Percentiles rank a stretch among this genome's conserved stretches.
These are phyloP conservation scores for Jamesozyma piceae DNA, from an alignment of 805 yeast genomes.

Conservation along the genomic window DNA sequence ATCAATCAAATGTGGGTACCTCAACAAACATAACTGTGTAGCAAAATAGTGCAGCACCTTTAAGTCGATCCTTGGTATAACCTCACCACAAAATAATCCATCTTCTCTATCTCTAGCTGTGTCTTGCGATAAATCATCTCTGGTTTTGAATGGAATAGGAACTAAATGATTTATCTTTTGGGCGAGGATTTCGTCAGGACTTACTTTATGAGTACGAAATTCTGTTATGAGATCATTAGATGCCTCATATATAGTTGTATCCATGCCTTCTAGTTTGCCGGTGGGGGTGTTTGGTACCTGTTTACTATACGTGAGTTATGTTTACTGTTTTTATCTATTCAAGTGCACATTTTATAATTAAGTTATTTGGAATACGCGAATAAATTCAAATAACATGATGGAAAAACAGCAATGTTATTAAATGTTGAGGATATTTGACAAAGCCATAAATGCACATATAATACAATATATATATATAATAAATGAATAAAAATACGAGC, in stretches of 20 bases:
- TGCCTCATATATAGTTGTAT: constrained; percentile 25
- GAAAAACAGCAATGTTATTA: too few relatives aligned
- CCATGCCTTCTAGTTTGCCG: too few relatives aligned
- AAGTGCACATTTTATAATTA: too few relatives aligned
- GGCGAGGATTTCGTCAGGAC: constrained; percentile 28
- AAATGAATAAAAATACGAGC: too few relatives aligned
- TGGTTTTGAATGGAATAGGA: constrained; percentile 26
- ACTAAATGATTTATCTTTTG: constrained; percentile 20
- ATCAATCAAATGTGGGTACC: constrained; percentile 22
- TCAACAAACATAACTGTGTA: constrained; percentile 23
- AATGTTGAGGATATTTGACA: too few relatives aligned
- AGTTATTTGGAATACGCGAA: too few relatives aligned
- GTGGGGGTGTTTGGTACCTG: too few relatives aligned
- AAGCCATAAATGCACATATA: too few relatives aligned
- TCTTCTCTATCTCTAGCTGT: constrained; percentile 17
- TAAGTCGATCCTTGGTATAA: constrained; percentile 27
- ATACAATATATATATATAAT: too few relatives aligned
- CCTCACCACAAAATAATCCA: constrained; percentile 21
- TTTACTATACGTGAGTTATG: too few relatives aligned
- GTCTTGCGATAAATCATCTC: constrained; percentile 22
- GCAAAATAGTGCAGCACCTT: constrained; percentile 32
- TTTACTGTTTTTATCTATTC: too few relatives aligned
- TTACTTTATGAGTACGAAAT: constrained; percentile 17
- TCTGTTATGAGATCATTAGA: constrained; percentile 22
- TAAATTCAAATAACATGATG: too few relatives aligned